Conservation (phyloP, 164 flowering plant genomes). For the Vitis rupestris region DNA sequence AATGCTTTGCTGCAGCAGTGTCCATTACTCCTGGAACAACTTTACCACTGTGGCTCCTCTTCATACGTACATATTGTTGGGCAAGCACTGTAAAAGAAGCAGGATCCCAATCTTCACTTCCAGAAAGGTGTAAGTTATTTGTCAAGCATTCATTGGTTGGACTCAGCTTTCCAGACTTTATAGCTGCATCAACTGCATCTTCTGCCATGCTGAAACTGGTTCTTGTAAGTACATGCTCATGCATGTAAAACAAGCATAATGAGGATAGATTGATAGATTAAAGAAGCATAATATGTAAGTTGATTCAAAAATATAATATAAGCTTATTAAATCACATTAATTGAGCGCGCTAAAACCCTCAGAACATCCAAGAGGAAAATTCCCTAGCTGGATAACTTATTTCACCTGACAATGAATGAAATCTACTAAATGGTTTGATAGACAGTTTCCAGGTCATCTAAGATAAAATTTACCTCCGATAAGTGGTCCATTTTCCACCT, state of each 20-base stretch:
- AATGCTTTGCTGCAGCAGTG: slow-evolving; percentile 87
- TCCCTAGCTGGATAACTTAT: background rate
- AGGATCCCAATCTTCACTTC: slow-evolving; percentile 96
- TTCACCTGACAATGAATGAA: background rate
- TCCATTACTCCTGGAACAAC: slow-evolving; percentile 98
- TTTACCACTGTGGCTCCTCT: slow-evolving; percentile 67
- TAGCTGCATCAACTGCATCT: slow-evolving; percentile 91
- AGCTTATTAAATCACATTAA: too few relatives aligned
- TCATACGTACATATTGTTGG: slow-evolving; percentile 89
- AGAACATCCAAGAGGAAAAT: background rate
- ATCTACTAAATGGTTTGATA: background rate
- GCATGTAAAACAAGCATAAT: background rate
- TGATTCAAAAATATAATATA: too few relatives aligned
- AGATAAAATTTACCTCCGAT: slow-evolving; percentile 59
- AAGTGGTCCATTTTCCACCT: slow-evolving; percentile 99
- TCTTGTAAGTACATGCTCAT: slow-evolving; percentile 14
- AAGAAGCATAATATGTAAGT: too few relatives aligned
- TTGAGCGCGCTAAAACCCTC: too few relatives aligned
- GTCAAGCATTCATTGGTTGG: slow-evolving; percentile 70
- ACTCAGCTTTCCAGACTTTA: slow-evolving; percentile 77
- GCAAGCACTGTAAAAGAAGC: slow-evolving; percentile 83
- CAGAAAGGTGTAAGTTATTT: slow-evolving; percentile 51
- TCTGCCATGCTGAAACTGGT: slow-evolving; percentile 91
- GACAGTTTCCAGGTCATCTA: background rate
- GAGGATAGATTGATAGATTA: background rate